Evolutionary conservation across 1,284 basidiomycete species (phyloP), one percentile per base, ranked within the genome.

Genomic region (Cystobasidium sp.): DNA sequence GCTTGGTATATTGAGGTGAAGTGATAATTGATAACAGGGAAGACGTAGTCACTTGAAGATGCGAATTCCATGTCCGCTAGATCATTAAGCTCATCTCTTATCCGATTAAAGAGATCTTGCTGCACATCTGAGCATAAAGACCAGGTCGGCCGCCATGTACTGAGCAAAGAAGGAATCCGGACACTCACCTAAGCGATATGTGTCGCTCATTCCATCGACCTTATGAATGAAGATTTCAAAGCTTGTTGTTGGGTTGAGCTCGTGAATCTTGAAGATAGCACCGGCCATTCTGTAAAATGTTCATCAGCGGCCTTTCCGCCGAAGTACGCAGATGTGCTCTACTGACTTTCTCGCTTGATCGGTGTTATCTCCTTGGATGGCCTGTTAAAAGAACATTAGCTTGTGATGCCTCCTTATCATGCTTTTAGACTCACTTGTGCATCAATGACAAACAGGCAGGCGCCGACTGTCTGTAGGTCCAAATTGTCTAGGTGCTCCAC

Each of bases 181-280:
- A 41, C 39, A 80, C 88, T 41, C 79, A 93, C 93, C 93, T 73
- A 91, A 88, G 79, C 93, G 90, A 81, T 97, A 95, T 79, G 97
- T 96, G 78, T 95, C 93, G 71, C 92, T 90, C 74, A 96, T 84
- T 52, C 90, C 91, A 82, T 98, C 96, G 18, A 93, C 90, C 83
- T 99, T 99, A 85, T 99, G 96, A 18, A 97, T 91, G 80, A 99
- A 97, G 31, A 98, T 89, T 81, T 97, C 93, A 58, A 98, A 87
- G 75, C 90, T 89, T 75, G 96, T 88, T 56, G 86, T 84, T 6
- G 90, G 91, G 80, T 94, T 94, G 59, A 89, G 86, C 52, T 89
- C 86, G 80, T 90, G 83, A 0, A 82, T 82, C 16, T 78, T 78
- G n/a, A 83, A 78, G 66, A 84, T 81, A 49, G 83, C 79, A 39